Evolutionary conservation across 1,284 basidiomycete species (phyloP).

Genomic region (Puccinia brachypodii): DNA sequence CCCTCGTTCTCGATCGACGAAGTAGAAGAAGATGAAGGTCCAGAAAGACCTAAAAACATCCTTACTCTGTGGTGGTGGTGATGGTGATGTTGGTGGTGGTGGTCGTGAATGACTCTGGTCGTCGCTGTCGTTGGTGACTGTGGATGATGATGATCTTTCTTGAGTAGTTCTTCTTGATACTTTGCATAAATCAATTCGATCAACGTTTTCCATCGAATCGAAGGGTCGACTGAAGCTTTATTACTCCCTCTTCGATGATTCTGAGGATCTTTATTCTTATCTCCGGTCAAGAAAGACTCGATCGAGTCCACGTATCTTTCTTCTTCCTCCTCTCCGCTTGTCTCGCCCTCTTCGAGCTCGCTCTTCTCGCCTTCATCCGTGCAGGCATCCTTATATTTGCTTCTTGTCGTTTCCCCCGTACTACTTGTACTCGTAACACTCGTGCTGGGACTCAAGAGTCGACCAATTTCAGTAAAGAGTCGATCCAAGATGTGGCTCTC

Average conservation of each 20-base stretch:
- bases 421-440: no score
- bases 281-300: background rate
- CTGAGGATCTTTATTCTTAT: background rate
- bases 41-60: background rate
- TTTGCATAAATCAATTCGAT: background rate
- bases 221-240: background rate
- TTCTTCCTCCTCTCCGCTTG: background rate
- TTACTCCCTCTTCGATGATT: background rate
- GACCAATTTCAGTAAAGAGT: background rate
- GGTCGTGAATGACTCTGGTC: no score
- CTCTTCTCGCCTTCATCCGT: background rate
- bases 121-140: background rate
- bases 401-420: background rate
- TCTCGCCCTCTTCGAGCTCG: constrained; percentile 10
- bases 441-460: background rate
- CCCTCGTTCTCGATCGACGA: no score
- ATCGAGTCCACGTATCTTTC: background rate
- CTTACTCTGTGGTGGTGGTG: background rate
- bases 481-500: constrained; percentile 1
- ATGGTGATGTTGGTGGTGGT: constrained; percentile 2
- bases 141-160: background rate
- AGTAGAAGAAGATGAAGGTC: no score
- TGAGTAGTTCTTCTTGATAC: background rate
- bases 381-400: background rate
- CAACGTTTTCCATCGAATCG: background rate